Conservation (phyloP, 1,284 basidiomycete species). For the Hypsizygus ulmarius region DNA sequence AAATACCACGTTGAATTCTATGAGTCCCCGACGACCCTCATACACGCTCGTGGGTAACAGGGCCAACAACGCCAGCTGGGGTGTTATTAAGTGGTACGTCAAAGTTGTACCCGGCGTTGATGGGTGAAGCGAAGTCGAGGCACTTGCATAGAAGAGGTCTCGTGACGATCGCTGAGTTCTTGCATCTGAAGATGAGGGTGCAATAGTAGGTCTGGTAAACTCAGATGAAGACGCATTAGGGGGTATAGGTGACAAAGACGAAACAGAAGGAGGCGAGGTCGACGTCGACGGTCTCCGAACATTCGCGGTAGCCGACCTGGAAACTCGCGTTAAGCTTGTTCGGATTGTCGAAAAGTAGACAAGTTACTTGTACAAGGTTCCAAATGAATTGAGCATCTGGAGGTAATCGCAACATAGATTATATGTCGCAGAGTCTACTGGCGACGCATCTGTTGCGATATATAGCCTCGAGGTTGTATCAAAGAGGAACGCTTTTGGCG, state of each 20-base stretch:
- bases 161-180: slow-evolving; percentile 19
- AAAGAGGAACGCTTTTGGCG: slow-evolving; percentile 92
- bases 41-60: slow-evolving; percentile 79
- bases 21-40: slow-evolving; percentile 73
- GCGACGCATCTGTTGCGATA: slow-evolving; percentile 89
- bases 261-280: slow-evolving; percentile 24
- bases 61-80: slow-evolving; percentile 78
- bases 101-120: slow-evolving; percentile 71
- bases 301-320: slow-evolving; percentile 39
- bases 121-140: slow-evolving; percentile 54
- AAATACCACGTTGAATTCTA: slow-evolving; percentile 93
- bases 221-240: slow-evolving; percentile 12
- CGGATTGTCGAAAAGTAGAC: not conserved
- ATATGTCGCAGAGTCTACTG: slow-evolving; percentile 86
- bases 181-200: not conserved
- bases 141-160: slow-evolving; percentile 51
- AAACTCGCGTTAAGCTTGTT: not conserved
- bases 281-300: slow-evolving; percentile 29
- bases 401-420: slow-evolving; percentile 91
- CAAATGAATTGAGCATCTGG: slow-evolving; percentile 83
- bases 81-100: slow-evolving; percentile 84
- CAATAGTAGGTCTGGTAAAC: slow-evolving; percentile 15
- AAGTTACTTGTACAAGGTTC: slow-evolving; percentile 74
- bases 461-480: slow-evolving; percentile 86
- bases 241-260: slow-evolving; percentile 18